Conservation (phyloP, 2,329 filamentous ascomycete species). For the Monascus ruber region DNA sequence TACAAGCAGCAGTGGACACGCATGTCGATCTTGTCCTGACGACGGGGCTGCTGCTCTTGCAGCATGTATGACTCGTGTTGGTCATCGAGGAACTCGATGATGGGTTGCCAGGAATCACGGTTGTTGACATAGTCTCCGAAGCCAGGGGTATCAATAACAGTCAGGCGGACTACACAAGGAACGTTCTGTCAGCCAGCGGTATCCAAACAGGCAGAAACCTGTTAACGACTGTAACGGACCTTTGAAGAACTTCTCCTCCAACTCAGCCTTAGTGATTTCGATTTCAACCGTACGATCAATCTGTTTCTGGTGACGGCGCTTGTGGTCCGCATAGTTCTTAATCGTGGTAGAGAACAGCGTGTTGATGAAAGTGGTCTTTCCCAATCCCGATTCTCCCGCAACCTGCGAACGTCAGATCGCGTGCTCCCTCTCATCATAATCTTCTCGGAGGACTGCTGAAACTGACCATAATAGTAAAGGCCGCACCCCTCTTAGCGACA, state of each 20-base stretch:
- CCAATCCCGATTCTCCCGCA: conserved; percentile 93
- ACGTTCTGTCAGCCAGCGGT: conserved; percentile 9
- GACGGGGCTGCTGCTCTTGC: conserved; percentile 97
- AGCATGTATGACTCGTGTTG: conserved; percentile 99
- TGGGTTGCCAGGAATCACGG: conserved; percentile 98
- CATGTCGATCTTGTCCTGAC: conserved; percentile 97
- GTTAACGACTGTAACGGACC: conserved; percentile 42
- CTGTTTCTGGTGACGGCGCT: conserved; percentile 98
- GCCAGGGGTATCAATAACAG: conserved; percentile 96
- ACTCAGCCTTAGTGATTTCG: conserved; percentile 98
- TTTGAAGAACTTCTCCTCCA: conserved; percentile 99
- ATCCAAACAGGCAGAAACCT: not conserved
- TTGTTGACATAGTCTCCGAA: conserved; percentile 99
- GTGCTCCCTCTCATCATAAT: not conserved
- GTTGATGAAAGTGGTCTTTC: conserved; percentile 99
- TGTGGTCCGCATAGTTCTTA: conserved; percentile 99
- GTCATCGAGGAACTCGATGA: conserved; percentile 99
- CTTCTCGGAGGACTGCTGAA: not conserved
- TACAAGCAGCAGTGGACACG: conserved; percentile 97
- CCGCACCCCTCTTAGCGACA: conserved; percentile 75
- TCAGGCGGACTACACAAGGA: conserved; percentile 66
- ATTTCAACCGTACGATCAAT: conserved; percentile 99
- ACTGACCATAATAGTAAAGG: conserved; percentile 96
- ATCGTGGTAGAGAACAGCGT: conserved; percentile 99
- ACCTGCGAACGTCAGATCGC: conserved; percentile 48